A percentile compares a stretch with the other conserved stretches of the same genome.
Evolutionary conservation across 1,139 yeast species (phyloP).

Genomic region (Insectozyma bohioensis): DNA sequence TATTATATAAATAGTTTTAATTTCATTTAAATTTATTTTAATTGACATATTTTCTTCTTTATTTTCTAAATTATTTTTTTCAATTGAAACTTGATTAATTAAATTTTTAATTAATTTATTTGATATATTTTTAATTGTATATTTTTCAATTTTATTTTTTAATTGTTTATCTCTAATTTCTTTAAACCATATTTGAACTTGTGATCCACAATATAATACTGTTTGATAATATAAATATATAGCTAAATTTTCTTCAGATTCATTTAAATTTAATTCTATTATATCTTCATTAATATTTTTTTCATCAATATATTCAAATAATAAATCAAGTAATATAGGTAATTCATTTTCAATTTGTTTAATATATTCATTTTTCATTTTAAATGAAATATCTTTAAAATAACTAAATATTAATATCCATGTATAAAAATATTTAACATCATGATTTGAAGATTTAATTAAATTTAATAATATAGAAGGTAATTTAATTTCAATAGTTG

Average conservation of each 20-base stretch:
- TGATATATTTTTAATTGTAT: conserved; percentile 61
- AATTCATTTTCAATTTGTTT: conserved; percentile 28
- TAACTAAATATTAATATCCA: conserved; percentile 68
- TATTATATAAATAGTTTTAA: conserved; percentile 70
- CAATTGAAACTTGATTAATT: conserved; percentile 49
- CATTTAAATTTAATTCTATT: conserved; percentile 19
- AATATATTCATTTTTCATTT: conserved; percentile 61
- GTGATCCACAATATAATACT: conserved; percentile 63
- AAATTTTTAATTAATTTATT: conserved; percentile 63
- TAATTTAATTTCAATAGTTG: conserved; percentile 28
- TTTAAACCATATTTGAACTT: conserved; percentile 71
- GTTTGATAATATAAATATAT: conserved; percentile 58
- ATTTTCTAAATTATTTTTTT: conserved; percentile 34
- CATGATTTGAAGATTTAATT: conserved; percentile 21
- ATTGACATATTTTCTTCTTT: conserved; percentile 56
- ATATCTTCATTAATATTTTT: conserved; percentile 16
- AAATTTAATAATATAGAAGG: conserved; percentile 34
- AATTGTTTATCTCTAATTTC: conserved; percentile 58
- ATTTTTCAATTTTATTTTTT: conserved; percentile 58
- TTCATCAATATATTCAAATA: conserved; percentile 50
- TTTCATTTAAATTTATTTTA: conserved; percentile 68
- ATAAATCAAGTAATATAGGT: conserved; percentile 45
- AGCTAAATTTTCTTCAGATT: conserved; percentile 22
- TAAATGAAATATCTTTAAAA: conserved; percentile 66
- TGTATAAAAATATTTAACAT: conserved; percentile 54